These are phyloP conservation scores for Cicer chorassanicum DNA, from an alignment of 306 rosid genomes.

Conservation along the genomic window DNA sequence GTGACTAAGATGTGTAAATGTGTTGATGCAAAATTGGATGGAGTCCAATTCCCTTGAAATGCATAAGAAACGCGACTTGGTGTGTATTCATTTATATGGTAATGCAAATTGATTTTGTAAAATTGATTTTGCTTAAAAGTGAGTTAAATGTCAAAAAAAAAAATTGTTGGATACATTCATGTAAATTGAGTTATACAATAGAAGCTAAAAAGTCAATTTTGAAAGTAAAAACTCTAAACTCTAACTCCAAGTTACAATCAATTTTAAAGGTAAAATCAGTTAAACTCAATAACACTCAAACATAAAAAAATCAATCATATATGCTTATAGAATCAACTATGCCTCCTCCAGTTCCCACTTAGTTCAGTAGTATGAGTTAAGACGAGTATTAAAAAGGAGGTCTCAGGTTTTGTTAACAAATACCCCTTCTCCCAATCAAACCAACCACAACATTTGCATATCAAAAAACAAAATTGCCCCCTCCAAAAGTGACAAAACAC, in stretches of 20 bases:
- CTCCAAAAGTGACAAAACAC: not conserved
- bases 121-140: too few species aligned
- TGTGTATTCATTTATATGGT: not conserved
- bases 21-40: not conserved
- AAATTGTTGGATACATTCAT: not conserved
- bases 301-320: too few species aligned
- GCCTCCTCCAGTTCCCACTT: too few species aligned
- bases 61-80: not conserved
- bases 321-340: too few species aligned
- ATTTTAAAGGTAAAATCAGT: not conserved
- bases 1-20: not conserved
- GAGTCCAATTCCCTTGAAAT: not conserved
- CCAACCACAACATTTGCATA: not conserved
- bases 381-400: too few species aligned
- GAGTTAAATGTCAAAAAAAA: not conserved
- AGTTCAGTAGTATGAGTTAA: too few species aligned
- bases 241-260: not conserved
- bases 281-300: too few species aligned
- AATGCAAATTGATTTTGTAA: not conserved
- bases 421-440: too few species aligned
- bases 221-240: not conserved
- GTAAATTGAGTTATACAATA: not conserved
- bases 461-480: not conserved
- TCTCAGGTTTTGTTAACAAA: too few species aligned
- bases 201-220: not conserved